Evolutionary conservation across 805 yeast species (phyloP), one percentile per base, ranked within the genome.

Genomic region (Hanseniaspora hatyaiensis): DNA sequence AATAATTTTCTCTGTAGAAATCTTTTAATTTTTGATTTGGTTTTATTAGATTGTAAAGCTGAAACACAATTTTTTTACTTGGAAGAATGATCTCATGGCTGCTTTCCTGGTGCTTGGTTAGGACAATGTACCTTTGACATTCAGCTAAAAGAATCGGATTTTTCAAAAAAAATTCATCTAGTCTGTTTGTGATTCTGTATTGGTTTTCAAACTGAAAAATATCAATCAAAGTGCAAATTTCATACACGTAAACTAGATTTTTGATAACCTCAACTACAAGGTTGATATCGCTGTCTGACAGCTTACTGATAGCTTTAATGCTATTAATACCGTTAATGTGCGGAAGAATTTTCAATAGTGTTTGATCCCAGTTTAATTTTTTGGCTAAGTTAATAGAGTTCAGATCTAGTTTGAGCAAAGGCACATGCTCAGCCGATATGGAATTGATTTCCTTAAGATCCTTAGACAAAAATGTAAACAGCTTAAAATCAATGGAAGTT

Each of bases 331-430:
- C 98, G 57, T 92, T 77, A 42, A 92, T 85, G 54, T 70, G 82
- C 0, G 96, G 95, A 9, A 85, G 65, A 20, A 92, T 83, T 54
- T 82, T 80, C 39, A 86, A 69, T 92, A 92, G 82, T 1, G 97
- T 89, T 1, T 96, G 96, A 62, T 92, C 98, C 96, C 98, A 92
- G 56, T 83, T 81, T 8, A 83, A 81, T 62, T 92, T 98, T 34
- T 19, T 45, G 5, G 42, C 32, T 22, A 45, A 30, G 36, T 85
- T 79, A 52, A 92, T 68, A 32, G 74, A 66, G 24, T 72, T 72
- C 29, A 92, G 65, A 45, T 78, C 77, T 1, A 92, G 95, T 0
- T 89, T 80, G n/a, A 94, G 76, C 4, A 88, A 75, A 0, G 98
- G 98, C 0, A 92, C 99, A 61, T 89, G 95, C 55, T 70, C 83